Evolutionary conservation across 2,329 filamentous ascomycete genomes (phyloP).

Genomic region (Clarireedia paspali): DNA sequence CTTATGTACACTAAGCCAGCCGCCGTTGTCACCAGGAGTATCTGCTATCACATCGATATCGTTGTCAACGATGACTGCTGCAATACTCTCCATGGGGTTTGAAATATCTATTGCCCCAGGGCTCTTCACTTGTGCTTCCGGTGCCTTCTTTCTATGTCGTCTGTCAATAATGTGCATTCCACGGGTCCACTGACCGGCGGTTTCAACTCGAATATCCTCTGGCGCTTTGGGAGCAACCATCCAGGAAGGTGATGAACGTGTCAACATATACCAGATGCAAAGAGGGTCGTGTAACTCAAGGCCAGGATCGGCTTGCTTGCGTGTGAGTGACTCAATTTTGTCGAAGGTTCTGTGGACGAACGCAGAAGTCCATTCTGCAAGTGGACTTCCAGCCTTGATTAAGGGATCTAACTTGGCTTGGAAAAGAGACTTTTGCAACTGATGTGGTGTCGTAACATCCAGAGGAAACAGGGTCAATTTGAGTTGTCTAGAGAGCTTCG

Average conservation of each 20-base stretch:
- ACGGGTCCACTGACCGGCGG: conserved; percentile 85
- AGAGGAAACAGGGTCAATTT: conserved; percentile 67
- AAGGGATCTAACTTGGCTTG: conserved; percentile 45
- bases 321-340: conserved; percentile 57
- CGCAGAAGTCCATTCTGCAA: conserved; percentile 65
- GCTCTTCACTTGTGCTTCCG: conserved; percentile 27
- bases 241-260: conserved; percentile 50
- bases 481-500: conserved; percentile 52
- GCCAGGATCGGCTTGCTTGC: conserved; percentile 52
- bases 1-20: conserved; percentile 66
- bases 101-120: conserved; percentile 28
- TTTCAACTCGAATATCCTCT: conserved; percentile 87
- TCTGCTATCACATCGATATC: conserved; percentile 41
- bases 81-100: conserved; percentile 29
- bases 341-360: conserved; percentile 65
- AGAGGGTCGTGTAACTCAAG: conserved; percentile 67
- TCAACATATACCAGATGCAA: conserved; percentile 71
- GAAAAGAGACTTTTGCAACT: conserved; percentile 56
- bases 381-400: conserved; percentile 56
- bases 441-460: conserved; percentile 68
- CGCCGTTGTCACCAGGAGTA: conserved; percentile 61
- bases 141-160: conserved; percentile 49
- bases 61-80: conserved; percentile 28
- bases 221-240: conserved; percentile 44
- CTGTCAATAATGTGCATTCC: conserved; percentile 85